Conservation (phyloP, 2,329 filamentous ascomycete species). For the Trichoderma sp. region DNA sequence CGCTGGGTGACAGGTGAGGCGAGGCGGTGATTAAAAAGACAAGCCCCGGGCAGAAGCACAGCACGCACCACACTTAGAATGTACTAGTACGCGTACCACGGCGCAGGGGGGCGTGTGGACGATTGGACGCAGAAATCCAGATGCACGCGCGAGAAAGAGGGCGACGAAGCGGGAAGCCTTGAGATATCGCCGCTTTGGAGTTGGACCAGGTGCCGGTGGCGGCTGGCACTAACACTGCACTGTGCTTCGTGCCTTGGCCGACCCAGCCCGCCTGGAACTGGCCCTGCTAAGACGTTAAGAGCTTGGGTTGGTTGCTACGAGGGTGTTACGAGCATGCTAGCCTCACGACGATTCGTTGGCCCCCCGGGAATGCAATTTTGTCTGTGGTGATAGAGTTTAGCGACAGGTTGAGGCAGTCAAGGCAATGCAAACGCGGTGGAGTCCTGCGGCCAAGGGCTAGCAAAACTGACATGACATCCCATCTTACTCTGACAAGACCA, state of each 20-base stretch:
- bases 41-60: conserved; percentile 11
- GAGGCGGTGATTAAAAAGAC: conserved; percentile 16
- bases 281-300: no score
- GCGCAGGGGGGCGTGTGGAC: neutral
- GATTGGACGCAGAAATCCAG: neutral
- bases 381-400: conserved; percentile 7
- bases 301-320: no score
- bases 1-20: conserved; percentile 16
- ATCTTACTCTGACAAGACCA: neutral
- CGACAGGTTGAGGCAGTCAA: neutral
- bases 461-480: neutral
- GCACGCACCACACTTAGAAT: conserved; percentile 2
- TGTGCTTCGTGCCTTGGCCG: no score
- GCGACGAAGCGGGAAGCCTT: neutral
- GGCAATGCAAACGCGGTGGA: neutral
- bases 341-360: neutral
- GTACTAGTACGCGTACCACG: conserved; percentile 8
- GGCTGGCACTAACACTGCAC: neutral
- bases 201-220: neutral
- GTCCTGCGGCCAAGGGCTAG: neutral
- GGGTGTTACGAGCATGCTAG: neutral
- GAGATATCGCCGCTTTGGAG: neutral
- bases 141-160: neutral
- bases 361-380: neutral
- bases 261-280: no score